phyloP scores from a whole-genome alignment of 805 yeast species.

The Starmerella ratchasimensis region DNA sequence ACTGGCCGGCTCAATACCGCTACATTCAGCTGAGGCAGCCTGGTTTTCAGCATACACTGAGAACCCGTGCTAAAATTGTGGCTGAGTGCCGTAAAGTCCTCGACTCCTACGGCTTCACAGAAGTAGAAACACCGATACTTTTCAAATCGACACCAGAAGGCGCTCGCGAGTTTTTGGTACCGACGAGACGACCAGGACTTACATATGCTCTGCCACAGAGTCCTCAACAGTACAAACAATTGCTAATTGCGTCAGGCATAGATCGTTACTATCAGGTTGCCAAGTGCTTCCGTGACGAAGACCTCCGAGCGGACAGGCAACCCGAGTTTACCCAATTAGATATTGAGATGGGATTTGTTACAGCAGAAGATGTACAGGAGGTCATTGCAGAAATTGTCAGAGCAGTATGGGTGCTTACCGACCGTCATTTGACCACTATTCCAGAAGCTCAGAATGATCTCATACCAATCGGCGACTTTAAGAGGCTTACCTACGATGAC shows the following conservation, averaged over 20 bases:
- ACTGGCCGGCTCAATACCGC: constrained; percentile 66
- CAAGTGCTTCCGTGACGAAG: constrained; percentile 91
- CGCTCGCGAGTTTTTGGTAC: constrained; percentile 89
- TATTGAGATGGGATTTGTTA: constrained; percentile 78
- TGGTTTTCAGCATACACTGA: constrained; percentile 21
- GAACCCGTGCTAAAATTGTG: constrained; percentile 27
- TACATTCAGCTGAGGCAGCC: constrained; percentile 60
- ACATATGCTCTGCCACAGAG: constrained; percentile 93
- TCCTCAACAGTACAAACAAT: constrained; percentile 94
- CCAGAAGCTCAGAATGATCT: too few species aligned
- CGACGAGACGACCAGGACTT: constrained; percentile 49
- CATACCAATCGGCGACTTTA: constrained; percentile 20
- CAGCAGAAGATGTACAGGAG: constrained; percentile 48
- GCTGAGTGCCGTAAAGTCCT: constrained; percentile 29
- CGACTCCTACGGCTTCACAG: constrained; percentile 42
- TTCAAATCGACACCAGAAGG: constrained; percentile 98
- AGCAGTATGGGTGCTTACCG: constrained; percentile 41
- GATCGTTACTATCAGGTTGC: constrained; percentile 81
- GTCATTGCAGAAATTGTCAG: constrained; percentile 48
- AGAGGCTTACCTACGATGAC: constrained; percentile 42
- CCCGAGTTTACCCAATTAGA: constrained; percentile 98
- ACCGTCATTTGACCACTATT: constrained; percentile 25
- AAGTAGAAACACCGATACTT: constrained; percentile 81
- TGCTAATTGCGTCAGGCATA: constrained; percentile 88
- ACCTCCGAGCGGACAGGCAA: constrained; percentile 84